phyloP scores from a whole-genome alignment of 2,329 filamentous ascomycete species.

The Fusarium foetens region DNA sequence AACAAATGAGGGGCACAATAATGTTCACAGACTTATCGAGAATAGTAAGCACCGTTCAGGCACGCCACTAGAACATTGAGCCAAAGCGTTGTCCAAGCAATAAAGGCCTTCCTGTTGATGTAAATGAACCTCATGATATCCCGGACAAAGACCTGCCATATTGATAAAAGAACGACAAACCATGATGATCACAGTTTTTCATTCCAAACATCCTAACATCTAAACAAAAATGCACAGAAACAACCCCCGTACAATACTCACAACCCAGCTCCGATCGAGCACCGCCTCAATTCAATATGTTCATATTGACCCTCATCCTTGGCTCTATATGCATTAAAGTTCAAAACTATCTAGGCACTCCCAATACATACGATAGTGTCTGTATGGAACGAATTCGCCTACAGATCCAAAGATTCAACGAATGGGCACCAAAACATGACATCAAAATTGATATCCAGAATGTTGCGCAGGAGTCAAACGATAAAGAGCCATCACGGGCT shows the following conservation, averaged over 20 bases:
- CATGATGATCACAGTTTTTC: fast-evolving
- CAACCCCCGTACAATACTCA: background rate
- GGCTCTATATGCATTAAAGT: background rate
- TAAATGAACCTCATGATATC: background rate
- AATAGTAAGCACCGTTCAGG: fast-evolving
- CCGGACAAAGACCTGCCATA: background rate
- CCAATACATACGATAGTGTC: too few relatives aligned
- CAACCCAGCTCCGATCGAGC: background rate
- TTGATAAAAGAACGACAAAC: background rate
- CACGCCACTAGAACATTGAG: background rate
- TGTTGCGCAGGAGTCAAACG: background rate
- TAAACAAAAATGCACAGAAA: background rate
- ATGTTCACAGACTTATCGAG: background rate
- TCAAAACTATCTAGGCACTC: background rate
- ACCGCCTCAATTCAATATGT: background rate
- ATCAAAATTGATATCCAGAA: background rate
- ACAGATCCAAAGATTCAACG: background rate
- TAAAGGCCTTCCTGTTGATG: background rate
- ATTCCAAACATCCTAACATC: background rate
- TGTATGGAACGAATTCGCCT: background rate
- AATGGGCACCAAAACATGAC: background rate
- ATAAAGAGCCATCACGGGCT: background rate
- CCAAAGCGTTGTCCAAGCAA: background rate
- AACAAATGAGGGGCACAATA: fast-evolving
- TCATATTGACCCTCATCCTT: background rate